phyloP scores from a whole-genome alignment of 2,329 filamentous ascomycete species.

The Pestalotiopsis sp. region DNA sequence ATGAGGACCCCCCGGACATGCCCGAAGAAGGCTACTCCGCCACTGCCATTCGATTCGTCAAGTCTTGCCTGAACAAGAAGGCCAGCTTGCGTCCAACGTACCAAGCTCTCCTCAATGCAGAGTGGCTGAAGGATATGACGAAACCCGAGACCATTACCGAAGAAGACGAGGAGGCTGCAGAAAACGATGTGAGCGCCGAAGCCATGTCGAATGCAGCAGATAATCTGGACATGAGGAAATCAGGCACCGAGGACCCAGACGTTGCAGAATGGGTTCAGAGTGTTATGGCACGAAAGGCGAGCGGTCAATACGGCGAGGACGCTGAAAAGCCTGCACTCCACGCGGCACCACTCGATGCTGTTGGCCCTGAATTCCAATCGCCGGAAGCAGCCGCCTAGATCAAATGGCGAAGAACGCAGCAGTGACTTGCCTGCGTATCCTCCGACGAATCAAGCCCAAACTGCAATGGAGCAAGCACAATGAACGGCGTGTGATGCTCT shows the following conservation, averaged over 20 bases:
- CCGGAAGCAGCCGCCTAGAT: background rate
- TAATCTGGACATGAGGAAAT: conserved; percentile 41
- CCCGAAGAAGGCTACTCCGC: conserved; percentile 78
- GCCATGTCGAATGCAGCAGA: conserved; percentile 43
- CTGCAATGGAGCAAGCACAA: background rate
- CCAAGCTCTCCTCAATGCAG: conserved; percentile 81
- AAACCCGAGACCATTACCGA: conserved; percentile 58
- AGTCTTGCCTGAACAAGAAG: conserved; percentile 87
- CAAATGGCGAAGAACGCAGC: conserved; percentile 23
- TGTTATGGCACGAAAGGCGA: conserved; percentile 67
- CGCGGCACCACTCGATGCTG: conserved; percentile 77
- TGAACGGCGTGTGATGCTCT: background rate
- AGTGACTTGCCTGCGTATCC: background rate
- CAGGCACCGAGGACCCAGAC: conserved; percentile 69
- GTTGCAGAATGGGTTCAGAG: conserved; percentile 82
- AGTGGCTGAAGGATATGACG: conserved; percentile 77
- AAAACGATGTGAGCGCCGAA: conserved; percentile 35
- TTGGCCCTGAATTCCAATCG: conserved; percentile 49
- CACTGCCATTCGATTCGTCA: conserved; percentile 82
- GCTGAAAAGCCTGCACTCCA: conserved; percentile 78
- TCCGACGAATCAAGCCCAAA: background rate
- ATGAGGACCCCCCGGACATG: conserved; percentile 90
- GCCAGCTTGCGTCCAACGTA: conserved; percentile 94
- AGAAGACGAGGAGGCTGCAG: conserved; percentile 35
- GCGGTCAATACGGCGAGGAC: conserved; percentile 49